Percentiles rank a stretch among this genome's conserved stretches.
Conservation (phyloP, 1,284 basidiomycete genomes). For the Ganoderma leucocontextum region DNA sequence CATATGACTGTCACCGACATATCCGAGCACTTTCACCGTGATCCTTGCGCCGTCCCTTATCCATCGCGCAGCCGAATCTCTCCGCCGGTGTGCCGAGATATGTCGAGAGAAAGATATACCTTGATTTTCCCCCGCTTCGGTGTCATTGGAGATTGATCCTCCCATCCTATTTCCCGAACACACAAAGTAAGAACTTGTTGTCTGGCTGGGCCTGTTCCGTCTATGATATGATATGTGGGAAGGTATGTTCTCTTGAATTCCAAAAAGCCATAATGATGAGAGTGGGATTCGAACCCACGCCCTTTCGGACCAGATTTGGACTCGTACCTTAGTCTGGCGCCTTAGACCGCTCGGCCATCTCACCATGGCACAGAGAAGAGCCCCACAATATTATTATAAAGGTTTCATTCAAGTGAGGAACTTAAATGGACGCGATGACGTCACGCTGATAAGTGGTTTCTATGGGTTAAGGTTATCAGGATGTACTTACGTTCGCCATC, state of each 20-base stretch:
- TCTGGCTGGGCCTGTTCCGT: no score
- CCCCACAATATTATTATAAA: no score
- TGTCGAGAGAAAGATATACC: no score
- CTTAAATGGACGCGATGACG: no score
- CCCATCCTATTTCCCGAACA: no score
- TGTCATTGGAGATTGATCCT: no score
- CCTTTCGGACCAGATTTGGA: conserved; percentile 45
- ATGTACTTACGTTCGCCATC: background rate
- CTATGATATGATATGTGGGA: no score
- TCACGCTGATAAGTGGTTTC: no score
- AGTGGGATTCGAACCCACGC: conserved; percentile 56
- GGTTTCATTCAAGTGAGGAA: no score
- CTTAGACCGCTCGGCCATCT: conserved; percentile 89
- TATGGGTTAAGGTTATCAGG: no score
- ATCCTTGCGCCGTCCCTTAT: background rate
- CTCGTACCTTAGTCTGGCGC: conserved; percentile 78
- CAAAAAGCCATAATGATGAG: conserved; percentile 38
- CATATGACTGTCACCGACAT: background rate
- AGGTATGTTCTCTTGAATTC: background rate
- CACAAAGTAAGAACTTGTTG: no score
- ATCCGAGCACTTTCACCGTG: background rate
- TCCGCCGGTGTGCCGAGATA: background rate
- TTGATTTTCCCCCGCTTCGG: no score
- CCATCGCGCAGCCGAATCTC: background rate
- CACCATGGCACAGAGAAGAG: conserved; percentile 34